Percentiles rank a stretch among this genome's conserved stretches.
Evolutionary conservation across 306 rosid species (phyloP).

Genomic region (Vicia sativa): DNA sequence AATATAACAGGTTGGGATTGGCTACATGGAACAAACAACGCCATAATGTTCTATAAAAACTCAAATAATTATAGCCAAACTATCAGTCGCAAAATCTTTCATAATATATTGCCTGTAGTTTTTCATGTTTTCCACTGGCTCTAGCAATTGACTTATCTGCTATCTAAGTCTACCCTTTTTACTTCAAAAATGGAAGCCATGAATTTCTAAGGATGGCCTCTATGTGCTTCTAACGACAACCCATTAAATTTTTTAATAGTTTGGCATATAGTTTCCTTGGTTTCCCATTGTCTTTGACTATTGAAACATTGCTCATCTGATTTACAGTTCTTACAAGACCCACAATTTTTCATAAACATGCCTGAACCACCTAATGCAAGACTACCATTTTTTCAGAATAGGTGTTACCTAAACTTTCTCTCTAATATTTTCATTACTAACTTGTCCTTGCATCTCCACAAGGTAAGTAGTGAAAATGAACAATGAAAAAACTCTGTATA

Average conservation of each 20-base stretch:
- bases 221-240: background rate
- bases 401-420: background rate
- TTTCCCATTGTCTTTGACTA: background rate
- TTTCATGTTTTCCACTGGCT: background rate
- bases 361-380: background rate
- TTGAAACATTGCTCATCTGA: background rate
- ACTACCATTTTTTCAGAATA: background rate
- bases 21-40: too few relatives aligned
- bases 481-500: background rate
- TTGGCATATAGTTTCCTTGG: background rate
- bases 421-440: slow-evolving; percentile 2
- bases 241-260: background rate
- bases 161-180: background rate
- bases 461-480: slow-evolving; percentile 1
- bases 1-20: too few relatives aligned
- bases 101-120: background rate
- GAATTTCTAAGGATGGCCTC: background rate
- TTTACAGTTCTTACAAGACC: background rate
- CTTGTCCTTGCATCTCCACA: background rate
- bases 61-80: too few relatives aligned
- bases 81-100: background rate
- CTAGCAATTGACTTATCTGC: background rate
- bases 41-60: too few relatives aligned
- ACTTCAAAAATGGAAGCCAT: background rate
- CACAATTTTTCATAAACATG: background rate